Evolutionary conservation across 2,329 filamentous ascomycete genomes (phyloP).

Genomic region (Exserohilum turcica): DNA sequence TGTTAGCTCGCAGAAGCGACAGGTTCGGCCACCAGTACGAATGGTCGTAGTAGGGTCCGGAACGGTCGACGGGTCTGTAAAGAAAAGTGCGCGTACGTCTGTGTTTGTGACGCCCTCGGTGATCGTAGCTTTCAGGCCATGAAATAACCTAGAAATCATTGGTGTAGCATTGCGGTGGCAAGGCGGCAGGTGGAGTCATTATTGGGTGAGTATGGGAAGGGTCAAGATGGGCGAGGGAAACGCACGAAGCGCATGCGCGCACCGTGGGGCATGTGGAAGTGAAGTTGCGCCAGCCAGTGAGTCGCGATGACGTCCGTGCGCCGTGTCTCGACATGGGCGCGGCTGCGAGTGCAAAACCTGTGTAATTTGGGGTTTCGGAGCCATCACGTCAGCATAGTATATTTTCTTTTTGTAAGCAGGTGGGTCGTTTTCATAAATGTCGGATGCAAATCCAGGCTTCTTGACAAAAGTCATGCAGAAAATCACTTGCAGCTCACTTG

Average conservation of each 20-base stretch:
- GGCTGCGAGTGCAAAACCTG: neutral
- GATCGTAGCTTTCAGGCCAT: constrained; percentile 5
- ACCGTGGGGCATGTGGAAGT: constrained; percentile 24
- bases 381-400: neutral
- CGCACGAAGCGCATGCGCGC: constrained; percentile 15
- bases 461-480: neutral
- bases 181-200: constrained; percentile 9
- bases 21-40: neutral
- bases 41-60: neutral
- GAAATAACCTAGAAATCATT: constrained; percentile 13
- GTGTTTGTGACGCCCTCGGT: constrained; percentile 5
- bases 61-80: neutral
- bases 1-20: constrained; percentile 17
- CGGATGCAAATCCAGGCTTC: too few relatives aligned
- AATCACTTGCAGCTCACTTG: neutral
- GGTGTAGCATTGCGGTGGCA: constrained; percentile 13
- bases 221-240: neutral
- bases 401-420: neutral
- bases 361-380: neutral
- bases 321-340: constrained; percentile 2
- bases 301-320: constrained; percentile 15
- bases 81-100: constrained; percentile 17
- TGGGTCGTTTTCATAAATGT: too few relatives aligned
- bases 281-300: constrained; percentile 13
- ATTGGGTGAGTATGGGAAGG: neutral